Evolutionary conservation across 2,329 filamentous ascomycete genomes (phyloP).

Genomic region (Tolypocladium ovalisporum): DNA sequence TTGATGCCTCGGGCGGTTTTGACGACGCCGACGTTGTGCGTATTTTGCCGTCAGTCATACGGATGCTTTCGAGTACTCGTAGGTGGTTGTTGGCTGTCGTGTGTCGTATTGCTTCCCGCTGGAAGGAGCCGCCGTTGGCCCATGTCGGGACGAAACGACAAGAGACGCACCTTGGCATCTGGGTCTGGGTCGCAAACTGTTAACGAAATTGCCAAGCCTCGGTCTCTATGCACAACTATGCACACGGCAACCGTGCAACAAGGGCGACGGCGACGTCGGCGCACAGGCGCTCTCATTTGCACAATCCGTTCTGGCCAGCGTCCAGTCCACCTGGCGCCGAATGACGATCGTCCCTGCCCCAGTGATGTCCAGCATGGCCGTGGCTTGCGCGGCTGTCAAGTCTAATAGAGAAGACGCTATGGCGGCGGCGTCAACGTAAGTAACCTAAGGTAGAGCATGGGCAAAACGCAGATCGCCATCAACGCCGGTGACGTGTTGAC

Average conservation of each 20-base stretch:
- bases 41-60: not conserved
- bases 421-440: not conserved
- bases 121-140: not conserved
- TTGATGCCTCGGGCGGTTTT: not conserved
- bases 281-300: not conserved
- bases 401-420: not conserved
- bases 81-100: not conserved
- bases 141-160: not conserved
- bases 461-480: not conserved
- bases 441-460: not conserved
- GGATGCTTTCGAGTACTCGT: not conserved
- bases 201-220: not conserved
- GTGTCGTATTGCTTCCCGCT: not conserved
- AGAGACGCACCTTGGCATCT: not conserved
- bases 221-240: not conserved
- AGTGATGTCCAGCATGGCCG: not conserved
- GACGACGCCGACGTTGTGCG: not conserved
- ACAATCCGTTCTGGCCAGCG: not conserved
- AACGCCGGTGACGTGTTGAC: not conserved
- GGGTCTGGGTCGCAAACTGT: not conserved
- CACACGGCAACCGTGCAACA: slow-evolving; percentile 1
- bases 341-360: not conserved
- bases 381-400: not conserved
- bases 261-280: slow-evolving; percentile 1
- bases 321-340: not conserved